phyloP scores from a whole-genome alignment of 2,329 filamentous ascomycete species.

The Fusarium euwallaceae region DNA sequence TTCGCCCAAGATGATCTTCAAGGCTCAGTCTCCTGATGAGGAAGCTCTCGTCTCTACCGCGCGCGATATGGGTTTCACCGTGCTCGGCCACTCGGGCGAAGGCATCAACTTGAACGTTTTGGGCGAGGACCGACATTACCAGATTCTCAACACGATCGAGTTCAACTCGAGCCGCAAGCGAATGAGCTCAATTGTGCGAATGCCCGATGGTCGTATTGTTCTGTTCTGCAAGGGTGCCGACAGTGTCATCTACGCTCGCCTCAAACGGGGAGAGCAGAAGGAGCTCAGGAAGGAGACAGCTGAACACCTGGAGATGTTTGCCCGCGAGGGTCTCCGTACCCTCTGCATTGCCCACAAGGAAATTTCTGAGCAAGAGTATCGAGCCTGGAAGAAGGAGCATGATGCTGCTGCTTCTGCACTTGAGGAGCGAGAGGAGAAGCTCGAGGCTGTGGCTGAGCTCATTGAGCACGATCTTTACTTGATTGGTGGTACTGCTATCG shows the following conservation, averaged over 20 bases:
- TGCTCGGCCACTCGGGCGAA: slow-evolving; percentile 83
- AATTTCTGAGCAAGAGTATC: slow-evolving; percentile 85
- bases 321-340: slow-evolving; percentile 92
- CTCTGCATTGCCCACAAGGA: slow-evolving; percentile 91
- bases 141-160: slow-evolving; percentile 92
- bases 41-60: slow-evolving; percentile 94
- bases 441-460: slow-evolving; percentile 88
- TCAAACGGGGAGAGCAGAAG: slow-evolving; percentile 86
- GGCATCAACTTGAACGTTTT: slow-evolving; percentile 88
- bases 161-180: slow-evolving; percentile 97
- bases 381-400: slow-evolving; percentile 86
- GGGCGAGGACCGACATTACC: slow-evolving; percentile 87
- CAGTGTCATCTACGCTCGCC: slow-evolving; percentile 93
- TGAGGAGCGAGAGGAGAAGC: slow-evolving; percentile 88
- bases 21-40: slow-evolving; percentile 97
- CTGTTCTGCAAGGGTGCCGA: slow-evolving; percentile 98
- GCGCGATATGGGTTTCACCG: slow-evolving; percentile 94
- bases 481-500: slow-evolving; percentile 94
- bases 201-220: slow-evolving; percentile 91
- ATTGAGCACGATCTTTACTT: slow-evolving; percentile 93
- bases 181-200: slow-evolving; percentile 96
- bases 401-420: slow-evolving; percentile 88
- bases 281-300: slow-evolving; percentile 87
- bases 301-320: slow-evolving; percentile 97
- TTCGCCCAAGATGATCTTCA: slow-evolving; percentile 91